Evolutionary conservation across 257 asterid species (phyloP).

Genomic region (Gentiana dahurica): DNA sequence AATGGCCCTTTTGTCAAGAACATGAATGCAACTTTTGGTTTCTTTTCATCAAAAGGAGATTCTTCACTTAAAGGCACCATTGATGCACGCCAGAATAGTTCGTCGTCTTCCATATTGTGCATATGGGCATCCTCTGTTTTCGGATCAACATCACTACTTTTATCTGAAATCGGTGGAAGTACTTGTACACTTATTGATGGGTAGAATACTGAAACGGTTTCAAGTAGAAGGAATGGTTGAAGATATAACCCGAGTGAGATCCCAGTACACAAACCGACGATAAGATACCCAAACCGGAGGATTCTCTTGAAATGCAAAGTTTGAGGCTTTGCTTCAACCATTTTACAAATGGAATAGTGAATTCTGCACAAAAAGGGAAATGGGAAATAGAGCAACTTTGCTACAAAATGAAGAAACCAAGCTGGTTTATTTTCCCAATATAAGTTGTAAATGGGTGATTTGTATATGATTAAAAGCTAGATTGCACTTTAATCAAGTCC

Average conservation of each 20-base stretch:
- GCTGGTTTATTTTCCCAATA: not conserved
- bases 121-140: not conserved
- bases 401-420: constrained; percentile 1
- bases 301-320: not conserved
- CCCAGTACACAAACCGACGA: constrained; percentile 8
- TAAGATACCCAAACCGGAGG: constrained; percentile 9
- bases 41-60: constrained; percentile 17
- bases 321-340: constrained; percentile 4
- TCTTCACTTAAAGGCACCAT: constrained; percentile 30
- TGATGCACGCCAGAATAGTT: constrained; percentile 31
- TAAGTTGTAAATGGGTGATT: not conserved
- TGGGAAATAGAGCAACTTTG: not conserved
- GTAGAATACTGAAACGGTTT: not conserved
- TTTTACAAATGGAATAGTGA: not conserved
- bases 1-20: constrained; percentile 47
- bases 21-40: constrained; percentile 56
- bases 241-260: constrained; percentile 5
- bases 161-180: not conserved
- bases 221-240: constrained; percentile 1
- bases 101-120: constrained; percentile 12
- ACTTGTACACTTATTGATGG: not conserved
- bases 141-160: no score
- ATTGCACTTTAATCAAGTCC: not conserved
- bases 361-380: not conserved
- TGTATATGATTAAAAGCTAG: not conserved